Base-by-base conservation (phyloP, 495 filamentous ascomycete species). In the Penicillium parvum region DNA sequence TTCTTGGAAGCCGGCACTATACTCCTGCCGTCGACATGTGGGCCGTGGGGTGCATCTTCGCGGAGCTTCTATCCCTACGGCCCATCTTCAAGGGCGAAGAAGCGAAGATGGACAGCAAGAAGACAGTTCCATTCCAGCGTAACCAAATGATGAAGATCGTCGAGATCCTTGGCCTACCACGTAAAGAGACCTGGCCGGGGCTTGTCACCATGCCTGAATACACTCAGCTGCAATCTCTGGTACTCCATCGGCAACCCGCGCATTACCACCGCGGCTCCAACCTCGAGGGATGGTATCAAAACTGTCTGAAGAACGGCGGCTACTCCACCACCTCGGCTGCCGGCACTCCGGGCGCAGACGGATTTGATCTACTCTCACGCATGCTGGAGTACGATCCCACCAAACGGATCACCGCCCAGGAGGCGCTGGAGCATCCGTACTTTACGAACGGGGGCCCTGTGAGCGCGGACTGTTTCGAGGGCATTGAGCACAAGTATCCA, bases 71-170 rank as follows among this genome's bases (percentile, higher is more conserved):
- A 0, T 87, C 86, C 7, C 72, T 98, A 5, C 81, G 91, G 2
- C 92, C 92, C 2, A 97, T 98, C 35, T 98, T 98, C 72, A 98
- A 98, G 55, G 92, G 92, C 4, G 92, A 98, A 57, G 92, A 98
- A 66, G 92, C 91, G 4, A 98, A 98, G 65, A 96, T 96, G 88
- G 94, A 97, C 62, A 84, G 75, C 63, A 97, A 97, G 63, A 96
- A 95, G 65, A 90, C 86, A 3, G 90, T 97, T 0, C 92, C 92
- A 0, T 98, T 98, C 57, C 92, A 98, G 64, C 81, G 90, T 17
- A 96, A 97, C 56, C 92, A 98, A 67, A 95, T 98, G 89, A 87
- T 89, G 58, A 96, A 96, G 63, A 98, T 98, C 41, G 88, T 94
- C 18, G 94, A 97, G 53, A 86, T 98, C 42, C 82, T 97, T 63